Evolutionary conservation across 1,284 basidiomycete species (phyloP).

Genomic region (Entoloma clypeatum): DNA sequence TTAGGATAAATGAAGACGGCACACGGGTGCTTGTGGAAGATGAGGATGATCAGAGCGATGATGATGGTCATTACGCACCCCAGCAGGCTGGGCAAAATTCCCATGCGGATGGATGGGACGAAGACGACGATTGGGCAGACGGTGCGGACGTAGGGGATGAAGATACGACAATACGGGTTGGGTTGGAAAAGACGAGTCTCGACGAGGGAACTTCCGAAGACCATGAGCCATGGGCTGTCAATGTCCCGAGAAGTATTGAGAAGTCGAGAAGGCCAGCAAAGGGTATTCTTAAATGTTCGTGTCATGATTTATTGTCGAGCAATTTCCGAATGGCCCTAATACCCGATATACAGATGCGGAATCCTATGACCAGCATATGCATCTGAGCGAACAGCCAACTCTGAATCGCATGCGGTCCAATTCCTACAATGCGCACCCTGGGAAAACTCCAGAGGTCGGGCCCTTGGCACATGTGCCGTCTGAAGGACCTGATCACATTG

Average conservation of each 20-base stretch:
- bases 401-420: constrained; percentile 66
- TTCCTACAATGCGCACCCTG: constrained; percentile 67
- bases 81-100: constrained; percentile 32
- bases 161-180: constrained; percentile 69
- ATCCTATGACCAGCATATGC: constrained; percentile 57
- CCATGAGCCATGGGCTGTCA: constrained; percentile 69
- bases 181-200: constrained; percentile 40
- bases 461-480: constrained; percentile 76
- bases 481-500: constrained; percentile 81
- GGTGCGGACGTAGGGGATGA: constrained; percentile 77
- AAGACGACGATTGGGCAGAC: constrained; percentile 55
- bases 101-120: constrained; percentile 50
- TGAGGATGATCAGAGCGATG: constrained; percentile 61
- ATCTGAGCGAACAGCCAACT: constrained; percentile 42
- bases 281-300: constrained; percentile 89
- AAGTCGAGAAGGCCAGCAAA: constrained; percentile 63
- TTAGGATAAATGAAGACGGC: constrained; percentile 64
- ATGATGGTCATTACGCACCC: constrained; percentile 37
- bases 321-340: constrained; percentile 24
- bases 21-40: constrained; percentile 66
- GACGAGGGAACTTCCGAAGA: constrained; percentile 53
- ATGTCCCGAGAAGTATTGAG: constrained; percentile 66
- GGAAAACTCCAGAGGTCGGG: constrained; percentile 52
- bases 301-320: constrained; percentile 4
- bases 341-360: constrained; percentile 48